Evolutionary conservation across 139 green algal species (phyloP).

Genomic region (Coccomyxa sp.): DNA sequence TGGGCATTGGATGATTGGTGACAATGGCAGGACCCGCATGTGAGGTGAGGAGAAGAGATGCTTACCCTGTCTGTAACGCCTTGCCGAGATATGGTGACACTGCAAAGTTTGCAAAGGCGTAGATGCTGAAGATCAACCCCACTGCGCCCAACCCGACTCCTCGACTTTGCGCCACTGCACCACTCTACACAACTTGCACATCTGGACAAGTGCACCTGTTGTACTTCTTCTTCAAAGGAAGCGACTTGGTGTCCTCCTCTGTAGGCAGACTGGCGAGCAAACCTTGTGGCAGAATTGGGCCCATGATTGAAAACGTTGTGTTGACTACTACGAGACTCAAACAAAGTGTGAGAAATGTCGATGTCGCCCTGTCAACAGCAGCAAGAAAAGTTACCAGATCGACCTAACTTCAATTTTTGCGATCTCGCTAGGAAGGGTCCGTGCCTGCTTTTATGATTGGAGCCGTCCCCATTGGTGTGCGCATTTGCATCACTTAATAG

Average conservation of each 20-base stretch:
- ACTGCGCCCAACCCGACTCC: background rate
- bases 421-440: too few relatives aligned
- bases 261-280: too few relatives aligned
- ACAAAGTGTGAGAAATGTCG: background rate
- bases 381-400: too few relatives aligned
- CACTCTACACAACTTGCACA: background rate
- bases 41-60: background rate
- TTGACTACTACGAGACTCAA: background rate
- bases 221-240: too few relatives aligned
- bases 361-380: too few relatives aligned
- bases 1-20: background rate
- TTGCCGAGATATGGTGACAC: background rate
- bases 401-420: too few relatives aligned
- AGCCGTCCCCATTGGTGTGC: too few relatives aligned
- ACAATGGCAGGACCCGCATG: background rate
- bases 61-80: background rate
- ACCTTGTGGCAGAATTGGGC: background rate
- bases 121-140: constrained; percentile 1
- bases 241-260: too few relatives aligned
- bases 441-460: too few relatives aligned
- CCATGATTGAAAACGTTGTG: background rate
- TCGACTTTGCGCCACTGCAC: background rate
- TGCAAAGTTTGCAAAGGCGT: background rate
- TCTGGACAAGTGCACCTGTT: background rate
- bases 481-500: too few relatives aligned